These are phyloP conservation scores for Mycosphaerella sp. DNA, from an alignment of 2,329 filamentous ascomycete species.

Conservation along the genomic window DNA sequence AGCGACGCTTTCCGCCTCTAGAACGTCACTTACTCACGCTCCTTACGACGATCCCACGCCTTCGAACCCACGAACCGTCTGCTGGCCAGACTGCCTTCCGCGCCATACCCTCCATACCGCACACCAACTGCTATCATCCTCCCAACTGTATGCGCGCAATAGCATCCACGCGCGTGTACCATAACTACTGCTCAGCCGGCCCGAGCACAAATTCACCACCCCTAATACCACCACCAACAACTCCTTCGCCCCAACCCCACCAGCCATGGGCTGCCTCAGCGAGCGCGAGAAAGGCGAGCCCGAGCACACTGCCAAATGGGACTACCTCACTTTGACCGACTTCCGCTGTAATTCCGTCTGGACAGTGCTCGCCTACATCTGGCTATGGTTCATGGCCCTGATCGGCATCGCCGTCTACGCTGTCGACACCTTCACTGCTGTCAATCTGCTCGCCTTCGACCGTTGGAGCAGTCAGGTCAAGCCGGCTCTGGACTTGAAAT, in stretches of 20 bases:
- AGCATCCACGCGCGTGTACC: neutral
- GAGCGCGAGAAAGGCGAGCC: slow-evolving; percentile 36
- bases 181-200: slow-evolving; percentile 14
- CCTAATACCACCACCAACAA: neutral
- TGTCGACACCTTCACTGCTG: slow-evolving; percentile 86
- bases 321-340: slow-evolving; percentile 70
- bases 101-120: neutral
- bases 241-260: neutral
- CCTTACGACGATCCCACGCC: neutral
- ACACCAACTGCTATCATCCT: neutral
- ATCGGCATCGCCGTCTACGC: slow-evolving; percentile 78
- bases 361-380: slow-evolving; percentile 71
- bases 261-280: slow-evolving; percentile 34
- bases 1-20: slow-evolving; percentile 10
- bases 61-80: slow-evolving; percentile 12
- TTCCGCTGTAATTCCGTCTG: slow-evolving; percentile 79
- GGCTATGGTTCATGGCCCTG: slow-evolving; percentile 73
- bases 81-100: slow-evolving; percentile 17
- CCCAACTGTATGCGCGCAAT: slow-evolving; percentile 1
- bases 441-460: slow-evolving; percentile 84
- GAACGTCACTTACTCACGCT: slow-evolving; percentile 11
- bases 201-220: slow-evolving; percentile 5
- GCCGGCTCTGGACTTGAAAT: slow-evolving; percentile 66
- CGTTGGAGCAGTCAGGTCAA: slow-evolving; percentile 80
- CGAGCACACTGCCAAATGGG: slow-evolving; percentile 61